Evolutionary conservation across 345 rosid genomes (phyloP).

Genomic region (Boechera retrofracta): DNA sequence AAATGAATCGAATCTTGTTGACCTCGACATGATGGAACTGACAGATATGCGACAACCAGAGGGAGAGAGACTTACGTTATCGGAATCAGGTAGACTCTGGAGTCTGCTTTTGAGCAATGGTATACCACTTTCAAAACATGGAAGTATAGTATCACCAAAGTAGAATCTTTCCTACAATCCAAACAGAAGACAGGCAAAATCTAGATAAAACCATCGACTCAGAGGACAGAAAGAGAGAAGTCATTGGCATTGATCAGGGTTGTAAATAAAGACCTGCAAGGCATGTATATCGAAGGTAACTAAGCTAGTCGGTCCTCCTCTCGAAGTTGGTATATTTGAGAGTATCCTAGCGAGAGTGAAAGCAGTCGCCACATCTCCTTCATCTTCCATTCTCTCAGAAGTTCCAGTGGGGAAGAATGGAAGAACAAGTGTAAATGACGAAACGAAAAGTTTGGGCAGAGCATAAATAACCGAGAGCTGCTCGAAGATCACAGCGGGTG

Average conservation of each 20-base stretch:
- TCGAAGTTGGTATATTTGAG: conserved; percentile 79
- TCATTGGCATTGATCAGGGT: not conserved
- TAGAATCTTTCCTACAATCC: conserved; percentile 86
- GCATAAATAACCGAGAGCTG: conserved; percentile 93
- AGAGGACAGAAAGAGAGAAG: not conserved
- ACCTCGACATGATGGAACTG: not conserved
- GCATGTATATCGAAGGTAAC: conserved; percentile 99
- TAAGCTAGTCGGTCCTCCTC: conserved; percentile 96
- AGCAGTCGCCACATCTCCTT: conserved; percentile 96
- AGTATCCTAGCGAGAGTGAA: conserved; percentile 96
- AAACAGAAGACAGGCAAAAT: conserved; percentile 13
- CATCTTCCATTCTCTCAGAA: conserved; percentile 98
- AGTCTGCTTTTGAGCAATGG: conserved; percentile 89
- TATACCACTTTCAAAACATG: conserved; percentile 95
- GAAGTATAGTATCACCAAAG: conserved; percentile 91
- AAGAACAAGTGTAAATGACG: conserved; percentile 92
- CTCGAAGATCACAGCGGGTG: conserved; percentile 89
- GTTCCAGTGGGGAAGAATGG: conserved; percentile 99
- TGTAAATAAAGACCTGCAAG: conserved; percentile 65
- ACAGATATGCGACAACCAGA: conserved; percentile 28
- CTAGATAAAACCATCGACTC: conserved; percentile 12
- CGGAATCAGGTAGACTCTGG: conserved; percentile 86
- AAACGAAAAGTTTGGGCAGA: conserved; percentile 83
- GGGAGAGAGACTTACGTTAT: conserved; percentile 58
- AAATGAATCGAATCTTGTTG: not conserved